phyloP scores from a whole-genome alignment of 305 asterid species.

The Nicotiana rustica region DNA sequence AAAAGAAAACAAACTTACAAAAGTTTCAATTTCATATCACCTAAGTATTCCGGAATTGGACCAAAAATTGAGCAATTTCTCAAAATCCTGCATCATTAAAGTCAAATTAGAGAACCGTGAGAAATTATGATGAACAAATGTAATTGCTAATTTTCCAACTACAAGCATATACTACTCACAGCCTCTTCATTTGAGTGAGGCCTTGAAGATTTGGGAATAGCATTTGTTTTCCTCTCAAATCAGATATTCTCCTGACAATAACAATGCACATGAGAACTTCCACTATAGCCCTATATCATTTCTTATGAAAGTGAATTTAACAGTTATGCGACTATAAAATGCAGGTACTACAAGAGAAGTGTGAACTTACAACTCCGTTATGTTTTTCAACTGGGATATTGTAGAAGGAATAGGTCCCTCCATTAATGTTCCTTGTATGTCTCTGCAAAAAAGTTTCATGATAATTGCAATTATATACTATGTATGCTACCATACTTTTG shows the following conservation, averaged over 20 bases:
- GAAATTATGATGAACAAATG: neutral
- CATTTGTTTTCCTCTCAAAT: conserved; percentile 56
- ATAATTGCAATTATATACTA: conserved; percentile 9
- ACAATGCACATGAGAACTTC: conserved; percentile 18
- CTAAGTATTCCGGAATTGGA: conserved; percentile 60
- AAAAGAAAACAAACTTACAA: conserved; percentile 57
- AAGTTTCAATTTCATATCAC: conserved; percentile 44
- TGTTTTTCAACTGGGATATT: conserved; percentile 58
- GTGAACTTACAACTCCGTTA: conserved; percentile 62
- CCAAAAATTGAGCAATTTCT: conserved; percentile 82
- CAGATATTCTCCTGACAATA: conserved; percentile 74
- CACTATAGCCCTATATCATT: neutral
- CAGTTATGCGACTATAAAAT: neutral
- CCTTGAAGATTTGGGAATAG: conserved; percentile 61
- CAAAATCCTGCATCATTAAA: conserved; percentile 61
- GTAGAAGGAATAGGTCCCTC: conserved; percentile 82
- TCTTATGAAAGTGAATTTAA: conserved; percentile 19
- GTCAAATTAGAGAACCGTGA: conserved; percentile 20
- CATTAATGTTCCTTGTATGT: conserved; percentile 84
- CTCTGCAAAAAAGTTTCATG: conserved; percentile 55
- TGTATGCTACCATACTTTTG: neutral
- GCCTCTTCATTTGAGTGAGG: conserved; percentile 35
- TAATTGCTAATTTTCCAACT: neutral
- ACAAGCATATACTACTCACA: conserved; percentile 61
- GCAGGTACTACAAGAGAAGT: neutral